Conservation (phyloP, 192 early-diverging fungal genomes). For the Coemansia nantahalensis region DNA sequence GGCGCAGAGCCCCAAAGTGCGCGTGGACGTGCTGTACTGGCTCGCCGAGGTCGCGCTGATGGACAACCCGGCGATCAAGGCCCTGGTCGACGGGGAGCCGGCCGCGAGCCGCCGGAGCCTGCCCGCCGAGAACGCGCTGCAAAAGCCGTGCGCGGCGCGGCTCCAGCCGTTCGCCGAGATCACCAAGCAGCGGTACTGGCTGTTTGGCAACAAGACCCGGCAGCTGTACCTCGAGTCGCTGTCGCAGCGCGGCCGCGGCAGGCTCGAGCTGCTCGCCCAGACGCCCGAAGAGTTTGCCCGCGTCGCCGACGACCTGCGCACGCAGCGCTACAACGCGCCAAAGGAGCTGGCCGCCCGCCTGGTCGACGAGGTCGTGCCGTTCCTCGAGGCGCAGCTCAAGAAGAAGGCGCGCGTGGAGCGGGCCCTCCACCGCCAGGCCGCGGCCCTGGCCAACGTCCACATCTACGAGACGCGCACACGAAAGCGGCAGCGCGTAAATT, state of each 20-base stretch:
- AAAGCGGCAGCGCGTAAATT: slow-evolving; percentile 51
- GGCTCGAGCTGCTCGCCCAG: slow-evolving; percentile 42
- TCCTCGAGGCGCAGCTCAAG: slow-evolving; percentile 24
- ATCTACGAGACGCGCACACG: slow-evolving; percentile 50
- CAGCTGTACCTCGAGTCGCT: slow-evolving; percentile 36
- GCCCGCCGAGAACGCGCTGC: neutral
- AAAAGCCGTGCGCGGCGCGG: slow-evolving; percentile 7
- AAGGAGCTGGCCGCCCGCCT: slow-evolving; percentile 30
- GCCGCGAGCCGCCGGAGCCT: slow-evolving; percentile 11
- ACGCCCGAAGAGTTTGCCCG: slow-evolving; percentile 29
- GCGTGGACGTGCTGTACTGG: slow-evolving; percentile 49
- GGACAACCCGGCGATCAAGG: slow-evolving; percentile 38
- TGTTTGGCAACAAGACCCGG: slow-evolving; percentile 47
- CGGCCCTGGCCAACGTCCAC: slow-evolving; percentile 38
- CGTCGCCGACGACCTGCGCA: slow-evolving; percentile 17
- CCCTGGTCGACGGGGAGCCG: slow-evolving; percentile 26
- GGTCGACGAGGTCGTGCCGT: slow-evolving; percentile 29
- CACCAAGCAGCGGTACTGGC: slow-evolving; percentile 50
- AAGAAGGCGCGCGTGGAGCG: slow-evolving; percentile 33
- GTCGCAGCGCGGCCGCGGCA: slow-evolving; percentile 30
- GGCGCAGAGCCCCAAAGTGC: slow-evolving; percentile 22
- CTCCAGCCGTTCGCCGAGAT: slow-evolving; percentile 44
- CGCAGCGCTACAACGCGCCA: slow-evolving; percentile 24
- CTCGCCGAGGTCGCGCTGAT: slow-evolving; percentile 35
- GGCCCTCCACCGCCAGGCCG: slow-evolving; percentile 33